A percentile compares a stretch with the other conserved stretches of the same genome.
Conservation (phyloP, 768 basidiomycete genomes). For the Chalciporus pseudorubinellus region DNA sequence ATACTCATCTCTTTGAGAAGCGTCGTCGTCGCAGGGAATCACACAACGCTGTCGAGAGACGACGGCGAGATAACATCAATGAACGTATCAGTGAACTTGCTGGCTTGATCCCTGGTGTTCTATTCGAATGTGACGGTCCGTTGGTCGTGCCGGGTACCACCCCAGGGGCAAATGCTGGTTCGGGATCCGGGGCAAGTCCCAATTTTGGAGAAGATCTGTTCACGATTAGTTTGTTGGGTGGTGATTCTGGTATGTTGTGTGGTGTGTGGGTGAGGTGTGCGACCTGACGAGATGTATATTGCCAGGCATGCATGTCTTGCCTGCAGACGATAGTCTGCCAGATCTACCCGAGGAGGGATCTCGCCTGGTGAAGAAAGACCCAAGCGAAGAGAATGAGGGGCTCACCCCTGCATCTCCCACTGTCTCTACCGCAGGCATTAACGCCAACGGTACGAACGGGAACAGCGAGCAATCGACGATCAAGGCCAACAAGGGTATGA, state of each 20-base stretch:
- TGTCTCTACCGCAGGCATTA: slow-evolving; percentile 12
- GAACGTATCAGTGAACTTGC: slow-evolving; percentile 92
- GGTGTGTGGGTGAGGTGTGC: neutral
- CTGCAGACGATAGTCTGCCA: slow-evolving; percentile 24
- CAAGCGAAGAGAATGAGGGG: slow-evolving; percentile 29
- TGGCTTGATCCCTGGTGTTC: slow-evolving; percentile 81
- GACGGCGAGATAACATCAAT: slow-evolving; percentile 90
- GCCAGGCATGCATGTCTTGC: slow-evolving; percentile 26
- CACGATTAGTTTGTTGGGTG: slow-evolving; percentile 16
- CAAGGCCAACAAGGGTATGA: slow-evolving; percentile 96
- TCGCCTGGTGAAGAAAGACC: slow-evolving; percentile 26
- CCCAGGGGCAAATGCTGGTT: slow-evolving; percentile 1
- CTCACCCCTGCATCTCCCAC: slow-evolving; percentile 20
- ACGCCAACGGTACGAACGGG: slow-evolving; percentile 5
- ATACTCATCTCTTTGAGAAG: slow-evolving; percentile 69
- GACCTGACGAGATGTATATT: neutral
- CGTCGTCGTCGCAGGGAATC: slow-evolving; percentile 76
- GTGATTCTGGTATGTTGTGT: slow-evolving; percentile 21
- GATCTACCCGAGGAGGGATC: slow-evolving; percentile 30
- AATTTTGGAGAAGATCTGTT: slow-evolving; percentile 20
- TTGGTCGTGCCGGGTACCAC: slow-evolving; percentile 17
- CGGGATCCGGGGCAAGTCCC: slow-evolving; percentile 10
- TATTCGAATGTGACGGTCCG: slow-evolving; percentile 58
- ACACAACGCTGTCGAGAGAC: slow-evolving; percentile 89
- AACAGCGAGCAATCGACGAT: slow-evolving; percentile 45